A percentile compares a stretch with the other conserved stretches of the same genome.
Evolutionary conservation across 2,329 filamentous ascomycete species (phyloP).

Genomic region (Penicillium sp.): DNA sequence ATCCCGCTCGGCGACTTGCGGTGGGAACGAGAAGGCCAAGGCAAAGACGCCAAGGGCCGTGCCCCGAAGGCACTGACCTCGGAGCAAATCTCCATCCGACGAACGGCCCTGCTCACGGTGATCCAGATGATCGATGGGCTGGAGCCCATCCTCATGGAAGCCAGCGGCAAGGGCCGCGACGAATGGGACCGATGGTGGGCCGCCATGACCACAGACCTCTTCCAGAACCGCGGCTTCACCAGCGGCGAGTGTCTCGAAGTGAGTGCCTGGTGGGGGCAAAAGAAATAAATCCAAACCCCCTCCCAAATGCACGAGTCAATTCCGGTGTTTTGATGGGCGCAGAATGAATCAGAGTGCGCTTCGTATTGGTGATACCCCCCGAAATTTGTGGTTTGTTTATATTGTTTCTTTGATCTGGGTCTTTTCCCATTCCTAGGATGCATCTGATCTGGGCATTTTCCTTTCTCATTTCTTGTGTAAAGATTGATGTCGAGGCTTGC

Average conservation of each 20-base stretch:
- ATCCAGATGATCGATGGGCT: slow-evolving; percentile 81
- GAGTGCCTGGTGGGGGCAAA: slow-evolving; percentile 63
- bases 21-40: slow-evolving; percentile 71
- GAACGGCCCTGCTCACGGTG: slow-evolving; percentile 76
- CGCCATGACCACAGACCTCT: slow-evolving; percentile 79
- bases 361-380: slow-evolving; percentile 42
- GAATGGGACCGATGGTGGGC: slow-evolving; percentile 91
- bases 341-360: slow-evolving; percentile 31
- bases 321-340: slow-evolving; percentile 32
- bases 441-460: slow-evolving; percentile 20
- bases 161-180: slow-evolving; percentile 80
- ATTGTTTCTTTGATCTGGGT: slow-evolving; percentile 3
- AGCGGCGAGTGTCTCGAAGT: slow-evolving; percentile 80
- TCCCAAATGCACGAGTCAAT: slow-evolving; percentile 16
- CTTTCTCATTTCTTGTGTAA: too few species aligned
- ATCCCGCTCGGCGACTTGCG: slow-evolving; percentile 79
- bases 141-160: slow-evolving; percentile 76
- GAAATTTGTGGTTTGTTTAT: slow-evolving; percentile 19
- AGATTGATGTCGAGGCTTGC: too few species aligned
- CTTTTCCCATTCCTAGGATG: slow-evolving; percentile 22
- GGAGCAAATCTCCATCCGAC: slow-evolving; percentile 69
- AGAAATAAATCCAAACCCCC: slow-evolving; percentile 41
- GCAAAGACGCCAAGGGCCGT: slow-evolving; percentile 31
- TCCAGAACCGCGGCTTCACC: slow-evolving; percentile 72
- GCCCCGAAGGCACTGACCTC: slow-evolving; percentile 56